phyloP scores from a whole-genome alignment of 345 rosid species.

The Draba incana region DNA sequence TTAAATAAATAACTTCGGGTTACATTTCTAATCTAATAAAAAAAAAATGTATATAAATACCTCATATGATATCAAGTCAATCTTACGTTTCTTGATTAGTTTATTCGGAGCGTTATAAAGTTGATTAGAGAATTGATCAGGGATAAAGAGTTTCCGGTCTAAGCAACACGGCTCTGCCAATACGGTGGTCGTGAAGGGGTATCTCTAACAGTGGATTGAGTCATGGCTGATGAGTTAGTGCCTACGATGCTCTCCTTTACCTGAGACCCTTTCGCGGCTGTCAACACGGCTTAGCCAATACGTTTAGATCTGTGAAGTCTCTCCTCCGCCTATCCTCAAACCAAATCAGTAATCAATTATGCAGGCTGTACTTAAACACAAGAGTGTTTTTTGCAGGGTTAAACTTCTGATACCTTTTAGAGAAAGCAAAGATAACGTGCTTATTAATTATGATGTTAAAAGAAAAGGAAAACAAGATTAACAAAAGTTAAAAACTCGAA shows the following conservation, averaged over 20 bases:
- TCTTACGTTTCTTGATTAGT: slow-evolving; percentile 16
- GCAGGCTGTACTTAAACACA: slow-evolving; percentile 36
- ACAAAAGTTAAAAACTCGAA: neutral
- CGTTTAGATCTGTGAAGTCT: too few relatives aligned
- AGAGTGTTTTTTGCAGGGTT: slow-evolving; percentile 26
- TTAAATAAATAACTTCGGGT: too few relatives aligned
- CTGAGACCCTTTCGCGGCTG: too few relatives aligned
- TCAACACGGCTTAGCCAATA: too few relatives aligned
- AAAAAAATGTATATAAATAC: too few relatives aligned
- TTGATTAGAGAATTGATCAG: slow-evolving; percentile 27
- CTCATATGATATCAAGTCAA: slow-evolving; percentile 2
- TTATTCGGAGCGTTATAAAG: neutral
- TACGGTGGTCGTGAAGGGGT: too few relatives aligned
- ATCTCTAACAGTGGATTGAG: too few relatives aligned
- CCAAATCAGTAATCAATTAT: slow-evolving; percentile 29
- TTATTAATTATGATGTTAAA: slow-evolving; percentile 46
- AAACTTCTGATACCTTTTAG: slow-evolving; percentile 41
- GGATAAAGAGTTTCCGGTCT: too few relatives aligned
- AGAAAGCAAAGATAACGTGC: slow-evolving; percentile 59
- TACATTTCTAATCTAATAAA: too few relatives aligned
- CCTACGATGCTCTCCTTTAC: too few relatives aligned
- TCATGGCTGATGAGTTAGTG: too few relatives aligned
- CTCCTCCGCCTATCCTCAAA: slow-evolving; percentile 12
- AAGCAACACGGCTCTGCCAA: too few relatives aligned
- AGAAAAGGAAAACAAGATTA: neutral